Evolutionary conservation across 2,329 filamentous ascomycete genomes (phyloP).

Genomic region (Apiospora arundinis): DNA sequence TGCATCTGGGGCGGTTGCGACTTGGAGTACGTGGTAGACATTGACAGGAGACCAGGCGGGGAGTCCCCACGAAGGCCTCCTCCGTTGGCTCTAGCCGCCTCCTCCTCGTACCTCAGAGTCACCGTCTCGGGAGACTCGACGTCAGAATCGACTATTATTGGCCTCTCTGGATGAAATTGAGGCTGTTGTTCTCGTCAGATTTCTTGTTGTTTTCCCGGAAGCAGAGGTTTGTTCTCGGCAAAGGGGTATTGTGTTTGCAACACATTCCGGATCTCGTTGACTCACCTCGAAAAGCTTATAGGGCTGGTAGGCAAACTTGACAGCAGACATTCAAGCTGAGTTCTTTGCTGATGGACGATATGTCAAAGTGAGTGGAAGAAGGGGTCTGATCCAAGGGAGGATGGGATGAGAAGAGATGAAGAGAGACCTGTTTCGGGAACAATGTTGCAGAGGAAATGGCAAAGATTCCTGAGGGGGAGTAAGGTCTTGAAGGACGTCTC

Average conservation of each 20-base stretch:
- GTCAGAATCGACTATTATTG: conserved; percentile 63
- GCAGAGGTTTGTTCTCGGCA: conserved; percentile 17
- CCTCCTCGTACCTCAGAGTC: conserved; percentile 63
- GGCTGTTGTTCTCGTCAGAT: conserved; percentile 47
- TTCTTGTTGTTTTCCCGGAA: conserved; percentile 12
- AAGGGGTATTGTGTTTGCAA: conserved; percentile 17
- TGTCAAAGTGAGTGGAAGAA: conserved; percentile 32
- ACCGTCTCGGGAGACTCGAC: conserved; percentile 64
- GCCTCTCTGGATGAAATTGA: conserved; percentile 58
- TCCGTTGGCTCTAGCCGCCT: conserved; percentile 56
- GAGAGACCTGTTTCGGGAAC: conserved; percentile 46
- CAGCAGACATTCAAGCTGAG: conserved; percentile 63
- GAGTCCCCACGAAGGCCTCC: conserved; percentile 62
- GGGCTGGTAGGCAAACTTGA: conserved; percentile 60
- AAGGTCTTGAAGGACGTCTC: conserved; percentile 20
- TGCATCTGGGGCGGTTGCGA: conserved; percentile 77
- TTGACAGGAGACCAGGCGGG: conserved; percentile 68
- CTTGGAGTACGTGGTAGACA: conserved; percentile 80
- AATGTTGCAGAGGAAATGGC: conserved; percentile 36
- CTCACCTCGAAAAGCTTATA: conserved; percentile 68
- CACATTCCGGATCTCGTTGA: conserved; percentile 36
- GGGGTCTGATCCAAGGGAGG: conserved; percentile 37
- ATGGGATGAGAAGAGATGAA: conserved; percentile 35
- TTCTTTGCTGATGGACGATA: conserved; percentile 26
- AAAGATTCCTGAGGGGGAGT: conserved; percentile 29